Base-by-base conservation (phyloP, 2,329 filamentous ascomycete species). In the Diaporthe helianthi region DNA sequence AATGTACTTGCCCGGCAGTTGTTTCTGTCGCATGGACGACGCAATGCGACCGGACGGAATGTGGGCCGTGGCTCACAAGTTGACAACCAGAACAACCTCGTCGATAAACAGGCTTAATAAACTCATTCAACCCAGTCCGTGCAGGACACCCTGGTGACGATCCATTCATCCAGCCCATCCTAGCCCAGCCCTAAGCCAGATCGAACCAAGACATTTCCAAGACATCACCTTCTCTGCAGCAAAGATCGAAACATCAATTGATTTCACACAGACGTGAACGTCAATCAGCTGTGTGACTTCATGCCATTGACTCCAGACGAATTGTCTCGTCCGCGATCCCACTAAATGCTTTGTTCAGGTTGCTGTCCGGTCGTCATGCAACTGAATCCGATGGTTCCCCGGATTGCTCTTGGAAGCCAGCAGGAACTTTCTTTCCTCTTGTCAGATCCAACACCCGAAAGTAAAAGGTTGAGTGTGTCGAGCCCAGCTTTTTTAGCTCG, bases 231-330 rank as follows among this genome's bases (percentile, higher is more conserved):
- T 9, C 58, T 63, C 9, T 63, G 58, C 41, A 63, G 41, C 58
- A 44, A 12, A 33, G 58, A 63, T 63, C 58, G 44, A 49, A 63
- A 63, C 58, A n/a, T n/a, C n/a, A n/a, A n/a, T n/a, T n/a, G n/a
- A n/a, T 49, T 41, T 10, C 6, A 8, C 8, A 36, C 13, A 36
- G 33, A 49, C n/a, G 24, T 12, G 10, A 22, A 4, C 13, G 5
- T 13, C 4, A 12, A n/a, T n/a, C n/a, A n/a, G n/a, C n/a, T n/a
- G n/a, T n/a, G n/a, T n/a, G n/a, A n/a, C n/a, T 63, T 26, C 44
- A 7, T 36, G 58, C 29, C 26, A 15, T 47, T 49, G 41, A n/a
- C 44, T 63, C n/a, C 26, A 41, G 58, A 49, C 29, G 29, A 36
- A 24, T n/a, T 24, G 41, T 26, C 54, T 29, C 36, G 15, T 12